Evolutionary conservation across 116 monocot species (phyloP), one percentile per base, ranked within the genome.

Genomic region (Posidonia oceanica): DNA sequence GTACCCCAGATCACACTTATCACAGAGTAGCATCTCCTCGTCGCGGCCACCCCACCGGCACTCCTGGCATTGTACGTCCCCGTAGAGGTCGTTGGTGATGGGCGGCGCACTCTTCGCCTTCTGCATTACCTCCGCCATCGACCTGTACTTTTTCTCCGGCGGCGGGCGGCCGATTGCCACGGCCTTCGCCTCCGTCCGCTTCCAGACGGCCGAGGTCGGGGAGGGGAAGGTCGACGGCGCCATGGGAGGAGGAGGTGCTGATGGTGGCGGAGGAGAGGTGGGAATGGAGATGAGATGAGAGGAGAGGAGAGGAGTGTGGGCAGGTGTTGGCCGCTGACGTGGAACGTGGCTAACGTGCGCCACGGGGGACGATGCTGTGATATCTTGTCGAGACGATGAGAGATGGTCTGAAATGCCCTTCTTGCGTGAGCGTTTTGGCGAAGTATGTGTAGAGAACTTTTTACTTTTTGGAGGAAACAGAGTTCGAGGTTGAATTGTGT

Each of bases 11-110:
- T 94, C 85, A 78, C 94, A 94, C 3, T 78, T 61, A 54, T 94
- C 90, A 72, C 94, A 94, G 4, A 94, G 77, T 18, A 94, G 68
- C 71, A 94, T 55, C 81, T 85, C 85, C 54, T 80, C 80, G 48
- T 90, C 94, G 22, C 73, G 41, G 4, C 85, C 83, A 39, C 94
- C 94, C 39, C 67, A 76, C 52, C 85, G 72, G 80, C 94, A 94
- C 78, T 78, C 69, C 78, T 90, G 85, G 80, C 94, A 94, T 39
- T 38, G 66, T 44, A 83, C 59, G 72, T 85, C 87, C 11, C 69
- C 52, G 76, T 89, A 89, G 57, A 69, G 60, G 15, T 83, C 82
- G 20, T 51, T 82, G 23, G 71, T 79, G 55, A 80, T 42, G 52
- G 69, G 53, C 7, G 65, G 29, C 12, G 67, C 65, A 62, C 60